Evolutionary conservation across 345 rosid species (phyloP).

Genomic region (Fremontodendron californicum): DNA sequence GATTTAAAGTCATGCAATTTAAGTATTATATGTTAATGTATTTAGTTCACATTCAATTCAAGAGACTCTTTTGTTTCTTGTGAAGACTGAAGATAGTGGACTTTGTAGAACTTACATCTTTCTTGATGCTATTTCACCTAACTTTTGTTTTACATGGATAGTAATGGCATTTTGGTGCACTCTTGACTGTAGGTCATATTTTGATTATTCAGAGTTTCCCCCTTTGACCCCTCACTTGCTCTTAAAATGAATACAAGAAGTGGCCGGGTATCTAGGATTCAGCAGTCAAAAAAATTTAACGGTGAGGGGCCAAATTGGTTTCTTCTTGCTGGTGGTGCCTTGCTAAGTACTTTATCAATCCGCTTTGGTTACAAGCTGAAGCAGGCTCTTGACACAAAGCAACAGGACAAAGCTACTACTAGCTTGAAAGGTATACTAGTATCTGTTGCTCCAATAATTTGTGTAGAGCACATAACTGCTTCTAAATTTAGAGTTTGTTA

Average conservation of each 20-base stretch:
- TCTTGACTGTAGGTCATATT: slow-evolving; percentile 47
- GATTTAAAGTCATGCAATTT: not conserved
- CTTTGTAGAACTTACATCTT: not conserved
- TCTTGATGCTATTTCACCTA: slow-evolving; percentile 1
- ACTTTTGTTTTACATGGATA: slow-evolving; percentile 8
- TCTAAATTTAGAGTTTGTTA: slow-evolving; percentile 20
- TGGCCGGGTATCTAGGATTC: slow-evolving; percentile 48
- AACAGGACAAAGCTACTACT: slow-evolving; percentile 38
- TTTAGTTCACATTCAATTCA: not conserved
- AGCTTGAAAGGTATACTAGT: slow-evolving; percentile 38
- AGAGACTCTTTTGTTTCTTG: not conserved
- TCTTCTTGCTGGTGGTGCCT: slow-evolving; percentile 89
- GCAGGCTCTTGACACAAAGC: slow-evolving; percentile 63
- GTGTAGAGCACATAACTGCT: not conserved
- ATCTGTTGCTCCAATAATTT: slow-evolving; percentile 12
- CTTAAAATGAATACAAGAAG: slow-evolving; percentile 61
- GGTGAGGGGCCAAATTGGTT: slow-evolving; percentile 87
- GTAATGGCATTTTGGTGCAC: slow-evolving; percentile 19
- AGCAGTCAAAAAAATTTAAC: slow-evolving; percentile 39
- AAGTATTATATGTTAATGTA: not conserved
- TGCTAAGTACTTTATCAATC: slow-evolving; percentile 84
- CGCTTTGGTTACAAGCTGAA: slow-evolving; percentile 88
- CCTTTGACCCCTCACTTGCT: slow-evolving; percentile 19
- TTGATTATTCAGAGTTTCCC: slow-evolving; percentile 36
- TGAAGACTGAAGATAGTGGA: not conserved